phyloP scores from a whole-genome alignment of 192 early-diverging fungal species.

The Backusella morwellensis region DNA sequence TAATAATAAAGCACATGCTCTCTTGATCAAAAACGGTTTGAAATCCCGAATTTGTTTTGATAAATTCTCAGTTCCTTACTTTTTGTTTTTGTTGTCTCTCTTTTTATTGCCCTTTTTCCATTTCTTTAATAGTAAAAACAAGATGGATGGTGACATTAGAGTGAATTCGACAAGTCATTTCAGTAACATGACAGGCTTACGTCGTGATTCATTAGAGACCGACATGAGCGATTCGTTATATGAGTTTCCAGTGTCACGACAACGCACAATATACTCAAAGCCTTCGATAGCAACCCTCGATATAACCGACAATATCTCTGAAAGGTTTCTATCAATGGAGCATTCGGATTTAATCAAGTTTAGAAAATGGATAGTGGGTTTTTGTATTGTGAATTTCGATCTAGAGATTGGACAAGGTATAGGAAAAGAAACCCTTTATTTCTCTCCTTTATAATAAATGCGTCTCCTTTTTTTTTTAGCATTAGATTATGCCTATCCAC shows the following conservation, averaged over 20 bases:
- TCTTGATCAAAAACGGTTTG: constrained; percentile 1
- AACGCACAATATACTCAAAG: not conserved
- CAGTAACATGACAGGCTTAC: not conserved
- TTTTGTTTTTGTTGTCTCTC: not conserved
- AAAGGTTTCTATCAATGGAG: not conserved
- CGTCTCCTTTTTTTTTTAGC: constrained; percentile 36
- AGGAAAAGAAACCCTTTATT: not conserved
- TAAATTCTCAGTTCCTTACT: not conserved
- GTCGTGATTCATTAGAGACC: constrained; percentile 8
- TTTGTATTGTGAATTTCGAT: constrained; percentile 80
- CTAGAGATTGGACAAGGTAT: constrained; percentile 73
- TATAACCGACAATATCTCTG: constrained; percentile 16
- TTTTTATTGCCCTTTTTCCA: not conserved
- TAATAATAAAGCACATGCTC: not conserved
- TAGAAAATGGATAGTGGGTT: constrained; percentile 69
- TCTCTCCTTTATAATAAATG: not conserved
- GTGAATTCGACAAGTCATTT: not conserved
- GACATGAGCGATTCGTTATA: constrained; percentile 18
- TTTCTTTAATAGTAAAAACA: not conserved
- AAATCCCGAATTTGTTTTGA: not conserved
- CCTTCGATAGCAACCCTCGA: constrained; percentile 8
- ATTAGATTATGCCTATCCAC: constrained; percentile 71
- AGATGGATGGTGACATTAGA: not conserved
- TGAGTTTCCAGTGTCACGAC: not conserved
- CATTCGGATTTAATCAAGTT: constrained; percentile 43